A percentile compares a stretch with the other conserved stretches of the same genome.
Evolutionary conservation across 164 flowering plant species (phyloP).

Genomic region (Liquidambar formosana): DNA sequence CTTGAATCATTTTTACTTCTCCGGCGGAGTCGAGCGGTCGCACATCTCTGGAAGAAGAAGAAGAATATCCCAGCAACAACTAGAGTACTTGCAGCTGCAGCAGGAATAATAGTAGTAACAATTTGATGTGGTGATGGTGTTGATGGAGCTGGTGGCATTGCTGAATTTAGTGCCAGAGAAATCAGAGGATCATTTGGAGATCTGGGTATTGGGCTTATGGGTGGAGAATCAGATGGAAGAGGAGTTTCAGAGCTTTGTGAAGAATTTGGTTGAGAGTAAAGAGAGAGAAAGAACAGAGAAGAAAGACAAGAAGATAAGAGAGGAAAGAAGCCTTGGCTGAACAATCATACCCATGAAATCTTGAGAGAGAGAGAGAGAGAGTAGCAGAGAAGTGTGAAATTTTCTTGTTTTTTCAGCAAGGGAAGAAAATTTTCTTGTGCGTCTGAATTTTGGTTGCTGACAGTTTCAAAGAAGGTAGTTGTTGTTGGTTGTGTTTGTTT

Average conservation of each 20-base stretch:
- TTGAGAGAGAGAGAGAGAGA: background rate
- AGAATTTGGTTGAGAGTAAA: slow-evolving; percentile 28
- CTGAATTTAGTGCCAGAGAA: slow-evolving; percentile 1
- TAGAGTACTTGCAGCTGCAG: slow-evolving; percentile 58
- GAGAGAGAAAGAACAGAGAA: slow-evolving; percentile 18
- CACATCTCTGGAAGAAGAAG: slow-evolving; percentile 30
- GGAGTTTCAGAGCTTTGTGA: slow-evolving; percentile 34
- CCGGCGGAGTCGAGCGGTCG: background rate
- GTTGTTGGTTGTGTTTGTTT: slow-evolving; percentile 19
- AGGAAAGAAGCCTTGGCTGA: slow-evolving; percentile 16
- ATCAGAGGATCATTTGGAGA: background rate
- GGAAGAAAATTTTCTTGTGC: background rate
- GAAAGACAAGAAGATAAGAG: slow-evolving; percentile 17
- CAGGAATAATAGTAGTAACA: slow-evolving; percentile 44
- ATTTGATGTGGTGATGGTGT: slow-evolving; percentile 4
- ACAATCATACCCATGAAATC: slow-evolving; percentile 24
- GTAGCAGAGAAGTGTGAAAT: slow-evolving; percentile 8
- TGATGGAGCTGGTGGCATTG: slow-evolving; percentile 8
- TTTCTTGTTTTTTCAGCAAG: slow-evolving; percentile 6
- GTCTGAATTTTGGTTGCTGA: slow-evolving; percentile 29
- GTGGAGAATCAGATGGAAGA: background rate
- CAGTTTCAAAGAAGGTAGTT: slow-evolving; percentile 41
- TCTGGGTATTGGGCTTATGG: background rate
- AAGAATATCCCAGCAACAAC: slow-evolving; percentile 49
- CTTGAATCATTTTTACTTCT: slow-evolving; percentile 3